phyloP scores from a whole-genome alignment of 225 moss, liverwort and hornwort genomes.

The Straminergon stramineum region DNA sequence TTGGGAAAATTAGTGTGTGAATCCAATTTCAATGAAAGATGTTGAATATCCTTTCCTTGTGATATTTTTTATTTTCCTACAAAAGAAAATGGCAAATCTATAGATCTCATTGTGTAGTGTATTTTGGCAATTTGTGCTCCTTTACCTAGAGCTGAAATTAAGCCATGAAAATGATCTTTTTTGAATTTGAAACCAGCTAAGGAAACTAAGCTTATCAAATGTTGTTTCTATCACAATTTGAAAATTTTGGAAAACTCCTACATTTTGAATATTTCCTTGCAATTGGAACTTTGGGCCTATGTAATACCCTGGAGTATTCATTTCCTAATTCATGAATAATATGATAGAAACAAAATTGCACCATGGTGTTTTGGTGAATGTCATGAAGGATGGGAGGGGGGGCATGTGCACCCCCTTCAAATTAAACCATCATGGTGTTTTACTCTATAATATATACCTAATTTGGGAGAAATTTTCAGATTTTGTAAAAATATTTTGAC shows the following conservation, averaged over 20 bases:
- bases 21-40: background rate
- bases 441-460: background rate
- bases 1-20: too few relatives aligned
- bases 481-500: background rate
- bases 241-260: background rate
- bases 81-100: background rate
- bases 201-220: background rate
- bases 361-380: too few relatives aligned
- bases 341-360: background rate
- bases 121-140: background rate
- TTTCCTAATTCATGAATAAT: background rate
- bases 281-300: background rate
- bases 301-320: background rate
- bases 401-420: too few relatives aligned
- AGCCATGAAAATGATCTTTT: background rate
- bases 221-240: background rate
- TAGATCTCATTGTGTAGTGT: accelerated
- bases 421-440: too few relatives aligned
- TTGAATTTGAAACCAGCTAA: accelerated
- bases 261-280: too few relatives aligned
- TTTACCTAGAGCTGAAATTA: background rate
- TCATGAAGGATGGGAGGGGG: too few relatives aligned
- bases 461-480: too few relatives aligned
- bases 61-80: background rate
- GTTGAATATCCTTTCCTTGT: accelerated